These are phyloP conservation scores for Phytopythium litorale DNA, from an alignment of 352 stramenopile genomes.

Conservation along the genomic window DNA sequence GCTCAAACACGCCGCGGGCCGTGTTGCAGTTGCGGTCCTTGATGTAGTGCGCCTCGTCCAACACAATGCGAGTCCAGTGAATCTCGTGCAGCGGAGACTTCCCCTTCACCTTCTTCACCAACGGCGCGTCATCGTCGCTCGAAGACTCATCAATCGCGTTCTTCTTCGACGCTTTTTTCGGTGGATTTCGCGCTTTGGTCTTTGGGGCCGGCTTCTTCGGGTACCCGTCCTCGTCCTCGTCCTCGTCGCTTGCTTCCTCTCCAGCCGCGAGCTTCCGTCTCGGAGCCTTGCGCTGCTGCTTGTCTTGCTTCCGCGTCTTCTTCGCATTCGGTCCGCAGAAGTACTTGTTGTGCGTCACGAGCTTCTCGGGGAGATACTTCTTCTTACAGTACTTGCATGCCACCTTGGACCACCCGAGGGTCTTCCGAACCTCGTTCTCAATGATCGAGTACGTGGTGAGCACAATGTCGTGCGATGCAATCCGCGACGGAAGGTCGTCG, in stretches of 20 bases:
- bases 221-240: constrained; percentile 44
- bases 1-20: constrained; percentile 94
- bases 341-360: constrained; percentile 95
- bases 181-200: constrained; percentile 21
- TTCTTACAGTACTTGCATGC: constrained; percentile 95
- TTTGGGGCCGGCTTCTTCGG: constrained; percentile 50
- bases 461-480: constrained; percentile 97
- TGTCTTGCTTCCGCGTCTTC: constrained; percentile 91
- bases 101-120: constrained; percentile 31
- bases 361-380: constrained; percentile 91
- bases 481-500: constrained; percentile 51
- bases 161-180: constrained; percentile 21
- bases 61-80: constrained; percentile 96
- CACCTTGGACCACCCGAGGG: constrained; percentile 66
- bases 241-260: constrained; percentile 47
- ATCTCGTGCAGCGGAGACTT: constrained; percentile 91
- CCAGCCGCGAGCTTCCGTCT: constrained; percentile 55
- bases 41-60: constrained; percentile 97
- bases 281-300: constrained; percentile 63
- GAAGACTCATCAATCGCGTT: constrained; percentile 21
- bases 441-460: constrained; percentile 98
- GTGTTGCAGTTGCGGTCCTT: constrained; percentile 94
- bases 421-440: constrained; percentile 89
- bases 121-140: constrained; percentile 19
- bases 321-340: constrained; percentile 97